Evolutionary conservation across 2,329 filamentous ascomycete genomes (phyloP).

Genomic region (Phialocephala sp.): DNA sequence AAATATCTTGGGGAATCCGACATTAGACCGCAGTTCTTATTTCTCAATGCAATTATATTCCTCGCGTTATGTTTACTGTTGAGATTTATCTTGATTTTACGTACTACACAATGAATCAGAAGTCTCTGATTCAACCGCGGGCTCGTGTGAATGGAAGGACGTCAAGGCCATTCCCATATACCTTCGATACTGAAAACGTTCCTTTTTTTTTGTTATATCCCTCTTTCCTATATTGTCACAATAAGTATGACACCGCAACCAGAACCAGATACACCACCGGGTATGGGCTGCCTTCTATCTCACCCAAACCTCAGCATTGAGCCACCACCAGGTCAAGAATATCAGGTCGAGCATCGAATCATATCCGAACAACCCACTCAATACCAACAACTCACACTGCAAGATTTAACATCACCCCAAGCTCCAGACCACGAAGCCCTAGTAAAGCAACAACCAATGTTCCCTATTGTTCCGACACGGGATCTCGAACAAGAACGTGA

Average conservation of each 20-base stretch:
- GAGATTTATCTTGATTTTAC: neutral
- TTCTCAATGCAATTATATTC: conserved; percentile 3
- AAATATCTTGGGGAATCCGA: neutral
- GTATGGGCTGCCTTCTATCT: neutral
- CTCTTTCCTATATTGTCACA: neutral
- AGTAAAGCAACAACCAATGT: neutral
- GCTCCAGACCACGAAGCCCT: neutral
- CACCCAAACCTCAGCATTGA: neutral
- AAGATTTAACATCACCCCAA: neutral
- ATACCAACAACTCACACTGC: neutral
- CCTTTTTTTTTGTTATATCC: neutral
- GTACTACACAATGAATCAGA: neutral
- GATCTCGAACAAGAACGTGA: neutral
- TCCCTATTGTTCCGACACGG: neutral
- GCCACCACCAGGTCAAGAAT: neutral
- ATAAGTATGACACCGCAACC: neutral
- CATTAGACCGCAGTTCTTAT: neutral
- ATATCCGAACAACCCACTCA: neutral
- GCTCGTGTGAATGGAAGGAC: neutral
- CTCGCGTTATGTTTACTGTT: neutral
- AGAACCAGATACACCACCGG: neutral
- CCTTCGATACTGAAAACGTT: neutral
- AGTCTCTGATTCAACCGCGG: neutral
- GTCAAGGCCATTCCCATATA: neutral
- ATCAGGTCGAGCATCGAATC: neutral